phyloP scores from a whole-genome alignment of 129 eudicot genomes.

The Chrysanthemum seticuspe region DNA sequence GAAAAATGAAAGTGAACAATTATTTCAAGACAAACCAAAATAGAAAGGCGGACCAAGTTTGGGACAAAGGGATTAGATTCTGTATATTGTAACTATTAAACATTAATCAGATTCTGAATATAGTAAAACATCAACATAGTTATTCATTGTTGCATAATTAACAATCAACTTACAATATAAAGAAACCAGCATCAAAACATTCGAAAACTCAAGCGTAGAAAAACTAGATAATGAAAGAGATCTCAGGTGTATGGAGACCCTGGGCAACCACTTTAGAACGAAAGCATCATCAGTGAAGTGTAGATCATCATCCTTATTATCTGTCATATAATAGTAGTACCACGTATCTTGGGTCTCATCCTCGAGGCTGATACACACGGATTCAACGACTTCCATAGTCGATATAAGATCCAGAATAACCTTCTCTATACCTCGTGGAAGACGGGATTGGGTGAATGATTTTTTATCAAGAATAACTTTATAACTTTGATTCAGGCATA shows the following conservation, averaged over 20 bases:
- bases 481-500: too few relatives aligned
- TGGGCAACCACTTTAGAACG: conserved; percentile 17
- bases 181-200: conserved; percentile 18
- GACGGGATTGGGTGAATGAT: too few relatives aligned
- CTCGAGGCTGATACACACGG: neutral
- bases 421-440: too few relatives aligned
- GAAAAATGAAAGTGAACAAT: too few relatives aligned
- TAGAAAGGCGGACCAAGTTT: too few relatives aligned
- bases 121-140: too few relatives aligned
- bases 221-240: conserved; percentile 30
- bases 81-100: too few relatives aligned
- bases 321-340: neutral
- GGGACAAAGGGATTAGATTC: too few relatives aligned
- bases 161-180: conserved; percentile 5
- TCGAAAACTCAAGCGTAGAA: conserved; percentile 6
- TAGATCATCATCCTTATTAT: neutral
- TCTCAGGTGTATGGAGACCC: neutral
- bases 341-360: neutral
- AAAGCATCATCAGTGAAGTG: conserved; percentile 19
- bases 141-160: neutral
- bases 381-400: neutral
- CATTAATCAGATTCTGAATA: too few relatives aligned
- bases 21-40: too few relatives aligned
- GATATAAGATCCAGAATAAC: neutral
- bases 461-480: too few relatives aligned